Evolutionary conservation across 345 rosid species (phyloP).

Genomic region (Corymbia maculata): DNA sequence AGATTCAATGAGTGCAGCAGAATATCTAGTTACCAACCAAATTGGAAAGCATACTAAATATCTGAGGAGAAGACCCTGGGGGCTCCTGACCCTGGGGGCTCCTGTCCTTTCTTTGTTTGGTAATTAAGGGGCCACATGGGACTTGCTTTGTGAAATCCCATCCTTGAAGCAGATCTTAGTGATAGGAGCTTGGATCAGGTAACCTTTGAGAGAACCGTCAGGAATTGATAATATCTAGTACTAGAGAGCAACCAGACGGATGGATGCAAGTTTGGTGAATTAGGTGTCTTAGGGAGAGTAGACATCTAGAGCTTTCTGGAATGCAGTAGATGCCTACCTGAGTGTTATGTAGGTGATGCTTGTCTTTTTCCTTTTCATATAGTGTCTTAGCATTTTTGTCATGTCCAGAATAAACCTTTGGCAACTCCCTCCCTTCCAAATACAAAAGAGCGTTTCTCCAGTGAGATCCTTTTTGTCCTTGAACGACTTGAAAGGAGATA

Average conservation of each 20-base stretch:
- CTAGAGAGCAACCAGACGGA: neutral
- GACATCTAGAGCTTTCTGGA: neutral
- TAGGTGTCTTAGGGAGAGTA: neutral
- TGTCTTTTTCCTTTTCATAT: neutral
- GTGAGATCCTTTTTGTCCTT: neutral
- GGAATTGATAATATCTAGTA: neutral
- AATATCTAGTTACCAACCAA: neutral
- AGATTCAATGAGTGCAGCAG: neutral
- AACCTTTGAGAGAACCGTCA: neutral
- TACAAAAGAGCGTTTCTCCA: neutral
- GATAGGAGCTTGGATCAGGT: neutral
- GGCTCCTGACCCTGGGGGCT: neutral
- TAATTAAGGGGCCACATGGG: neutral
- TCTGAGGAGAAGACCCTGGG: neutral
- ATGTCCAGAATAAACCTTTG: neutral
- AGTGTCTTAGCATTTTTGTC: neutral
- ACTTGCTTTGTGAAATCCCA: neutral
- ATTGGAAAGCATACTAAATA: neutral
- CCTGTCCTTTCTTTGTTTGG: neutral
- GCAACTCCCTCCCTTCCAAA: neutral
- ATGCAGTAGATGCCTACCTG: neutral
- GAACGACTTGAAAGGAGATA: neutral
- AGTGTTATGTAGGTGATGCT: neutral
- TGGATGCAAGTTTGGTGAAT: neutral
- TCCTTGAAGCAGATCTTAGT: neutral